Base-by-base conservation (phyloP, 805 yeast species). In the Saturnispora besseyi region DNA sequence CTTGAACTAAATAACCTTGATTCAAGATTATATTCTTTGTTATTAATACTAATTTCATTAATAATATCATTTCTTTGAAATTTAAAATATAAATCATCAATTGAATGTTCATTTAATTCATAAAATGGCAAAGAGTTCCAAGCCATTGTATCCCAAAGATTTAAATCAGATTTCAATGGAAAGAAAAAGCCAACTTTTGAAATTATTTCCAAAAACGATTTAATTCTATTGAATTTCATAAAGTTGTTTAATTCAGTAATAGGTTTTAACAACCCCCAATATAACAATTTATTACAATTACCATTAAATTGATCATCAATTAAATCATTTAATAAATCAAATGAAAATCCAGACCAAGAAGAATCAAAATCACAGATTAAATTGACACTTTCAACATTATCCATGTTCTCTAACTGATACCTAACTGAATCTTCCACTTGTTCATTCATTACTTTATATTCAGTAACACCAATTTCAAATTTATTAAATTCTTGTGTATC, bases 261-360 rank as follows among this genome's bases (percentile, higher is more conserved):
- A n/a, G 34, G 40, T n/a, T 26, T 34, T 26, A 52, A 46, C 9
- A 52, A 31, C 3, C 54, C 49, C 57, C 57, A 54, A 8, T 48
- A 11, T 5, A 41, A 8, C 2, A 54, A 15, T 36, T 45, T 45
- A 7, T 45, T 46, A 6, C 42, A 40, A 26, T 49, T 37, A 11
- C 55, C 54, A 36, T 54, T 42, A 2, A 54, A 44, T 40, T 54
- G 57, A 31, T 45, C 50, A 34, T 54, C 55, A 28, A 54, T 54
- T 9, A 50, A 15, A 31, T 50, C 38, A 15, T 46, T 58, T 24
- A 89, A 51, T 53, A 81, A 55, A 43, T 72, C 71, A 38, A 67
- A 62, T 4, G 86, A 64, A 57, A 85, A 79, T 0, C 96, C 96
- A 45, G 88, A 84, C 98, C 98, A 91, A 0, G 84, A 85, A 22